Evolutionary conservation across 2,329 filamentous ascomycete genomes (phyloP).

Genomic region (Aspergillus fumigatus): DNA sequence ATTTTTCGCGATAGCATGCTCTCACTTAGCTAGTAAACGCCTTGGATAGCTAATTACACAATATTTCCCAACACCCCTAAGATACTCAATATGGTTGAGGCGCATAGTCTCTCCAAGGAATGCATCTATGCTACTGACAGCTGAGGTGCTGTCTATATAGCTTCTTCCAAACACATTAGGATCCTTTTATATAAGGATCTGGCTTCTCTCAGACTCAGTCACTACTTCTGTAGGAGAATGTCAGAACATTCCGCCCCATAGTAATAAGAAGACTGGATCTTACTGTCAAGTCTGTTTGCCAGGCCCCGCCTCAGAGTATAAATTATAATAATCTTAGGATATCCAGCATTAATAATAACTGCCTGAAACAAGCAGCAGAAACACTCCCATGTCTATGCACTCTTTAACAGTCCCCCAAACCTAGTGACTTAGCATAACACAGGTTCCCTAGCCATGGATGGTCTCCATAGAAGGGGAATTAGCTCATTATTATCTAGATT

Average conservation of each 20-base stretch:
- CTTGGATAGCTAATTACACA: too few relatives aligned
- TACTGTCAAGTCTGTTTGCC: constrained; percentile 10
- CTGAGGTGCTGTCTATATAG: constrained; percentile 11
- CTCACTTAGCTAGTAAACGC: too few relatives aligned
- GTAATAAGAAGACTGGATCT: not conserved
- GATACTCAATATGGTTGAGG: constrained; percentile 9
- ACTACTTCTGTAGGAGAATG: constrained; percentile 5
- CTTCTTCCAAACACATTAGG: constrained; percentile 9
- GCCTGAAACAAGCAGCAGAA: constrained; percentile 7
- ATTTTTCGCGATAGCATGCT: too few relatives aligned
- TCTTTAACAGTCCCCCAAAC: constrained; percentile 4
- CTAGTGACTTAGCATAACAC: constrained; percentile 7
- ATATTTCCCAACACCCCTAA: too few relatives aligned
- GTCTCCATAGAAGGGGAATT: constrained; percentile 4
- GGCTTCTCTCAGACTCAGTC: constrained; percentile 6
- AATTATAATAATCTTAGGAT: constrained; percentile 9
- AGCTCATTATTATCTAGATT: constrained; percentile 8
- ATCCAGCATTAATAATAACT: constrained; percentile 7
- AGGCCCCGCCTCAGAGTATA: constrained; percentile 7
- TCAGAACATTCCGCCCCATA: constrained; percentile 1
- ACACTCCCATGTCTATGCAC: constrained; percentile 4
- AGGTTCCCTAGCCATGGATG: constrained; percentile 5
- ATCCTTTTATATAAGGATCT: constrained; percentile 11
- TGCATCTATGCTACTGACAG: constrained; percentile 7
- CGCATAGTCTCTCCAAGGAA: constrained; percentile 9